Evolutionary conservation across 352 stramenopile genomes (phyloP), one percentile per base, ranked within the genome.

Genomic region (Phytophthora colocasiae): DNA sequence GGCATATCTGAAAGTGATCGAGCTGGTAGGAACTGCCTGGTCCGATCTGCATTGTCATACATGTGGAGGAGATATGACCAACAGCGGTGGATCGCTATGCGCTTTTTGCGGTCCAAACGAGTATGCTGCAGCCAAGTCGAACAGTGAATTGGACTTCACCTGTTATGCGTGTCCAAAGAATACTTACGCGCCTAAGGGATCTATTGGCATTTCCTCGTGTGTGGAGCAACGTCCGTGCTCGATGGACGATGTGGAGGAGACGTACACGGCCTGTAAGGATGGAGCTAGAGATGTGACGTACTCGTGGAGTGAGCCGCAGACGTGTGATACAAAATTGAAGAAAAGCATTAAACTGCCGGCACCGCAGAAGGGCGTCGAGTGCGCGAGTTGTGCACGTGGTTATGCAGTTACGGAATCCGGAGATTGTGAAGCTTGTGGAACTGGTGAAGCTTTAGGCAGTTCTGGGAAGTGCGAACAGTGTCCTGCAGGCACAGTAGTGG

Each of bases 101-200:
- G 82, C 82, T 0, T 90, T 95, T 34, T 95, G 87, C 57, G 77
- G 84, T n/a, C 66, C 60, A 8, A 91, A 95, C 66, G 77, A 95
- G 56, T 95, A 93, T 39, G 83, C 87, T 15, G 81, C 76, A 7
- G 71, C 83, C 19, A 84, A 79, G 47, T 93, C 84, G 5, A 69
- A 91, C 45, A 91, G 83, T 36, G 83, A 92, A 48, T 66, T 93
- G 10, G 87, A 91, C 44, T 95, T 93, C 45, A 84, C 65, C 27
- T 95, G 87, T 61, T 89, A 91, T 46, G 40, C 75, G 31, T 95
- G 87, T 59, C 87, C 85, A 8, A 50, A 63, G 4, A 81, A 85
- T 45, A 91, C 77, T 1, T 90, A 80, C 41, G 66, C 87, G 2
- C 82, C 83, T 0, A 89, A 91, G 38, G 87, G 87, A 12, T 95